Evolutionary conservation across 2,329 filamentous ascomycete genomes (phyloP), one percentile per base, ranked within the genome.

Genomic region (Arthrobotrys conoides): DNA sequence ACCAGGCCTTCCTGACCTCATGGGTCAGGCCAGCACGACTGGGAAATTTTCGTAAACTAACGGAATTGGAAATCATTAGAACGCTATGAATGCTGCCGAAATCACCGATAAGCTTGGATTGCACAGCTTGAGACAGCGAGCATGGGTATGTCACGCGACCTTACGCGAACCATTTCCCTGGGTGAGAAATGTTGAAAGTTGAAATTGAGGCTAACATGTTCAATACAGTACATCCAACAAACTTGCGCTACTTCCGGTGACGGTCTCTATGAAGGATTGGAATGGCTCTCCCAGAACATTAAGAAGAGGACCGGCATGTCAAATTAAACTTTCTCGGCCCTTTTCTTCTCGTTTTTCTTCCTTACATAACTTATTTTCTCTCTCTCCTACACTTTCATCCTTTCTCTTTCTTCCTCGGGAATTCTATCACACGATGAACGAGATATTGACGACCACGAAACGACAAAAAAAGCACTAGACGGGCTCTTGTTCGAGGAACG

Each of bases 41-140:
- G 6, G 49, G 12, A 49, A 49, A 24, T n/a, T n/a, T n/a, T n/a
- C n/a, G 10, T 14, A 33, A 53, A 48, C 67, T 71, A 66, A 71
- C 59, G 49, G 33, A 57, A 44, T 18, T 24, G 65, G 46, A 48
- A 59, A 33, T 27, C 53, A 24, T 10, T 84, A 97, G 94, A 98
- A 98, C 85, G 96, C 96, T 87, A 98, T 98, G 96, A 97, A 97
- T 88, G 95, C 96, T 84, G 95, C 96, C 85, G 96, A 99, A 89
- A 98, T 99, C 87, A 99, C 96, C 87, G 95, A 99, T 89, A 97
- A 98, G 91, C 93, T 99, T 87, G 96, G 96, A 85, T 94, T 99
- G 84, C 95, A 98, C 91, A 96, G 93, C 88, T 89, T 99, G 90
- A 93, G 94, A 90, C 93, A 97, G 89, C 94, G 96, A 86, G 92